Evolutionary conservation across 1,139 yeast species (phyloP).

Genomic region (Saccharomyces pastorianus): DNA sequence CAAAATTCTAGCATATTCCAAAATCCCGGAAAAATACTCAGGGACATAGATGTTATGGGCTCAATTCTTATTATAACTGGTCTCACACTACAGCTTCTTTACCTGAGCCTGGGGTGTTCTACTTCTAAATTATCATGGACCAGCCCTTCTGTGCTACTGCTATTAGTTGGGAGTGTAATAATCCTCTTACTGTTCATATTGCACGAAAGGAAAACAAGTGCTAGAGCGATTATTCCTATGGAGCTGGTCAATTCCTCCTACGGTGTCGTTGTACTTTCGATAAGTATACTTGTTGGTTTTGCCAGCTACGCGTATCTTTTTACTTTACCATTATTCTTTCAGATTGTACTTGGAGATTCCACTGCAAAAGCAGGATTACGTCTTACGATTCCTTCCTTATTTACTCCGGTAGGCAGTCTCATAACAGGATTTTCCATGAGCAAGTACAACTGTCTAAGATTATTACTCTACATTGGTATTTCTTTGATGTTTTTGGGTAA

Average conservation of each 20-base stretch:
- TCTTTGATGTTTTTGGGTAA: slow-evolving; percentile 34
- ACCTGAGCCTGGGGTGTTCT: slow-evolving; percentile 26
- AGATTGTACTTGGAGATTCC: slow-evolving; percentile 20
- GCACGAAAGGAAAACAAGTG: slow-evolving; percentile 31
- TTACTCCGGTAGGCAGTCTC: slow-evolving; percentile 38
- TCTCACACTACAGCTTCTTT: slow-evolving; percentile 30
- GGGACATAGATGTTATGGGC: slow-evolving; percentile 61
- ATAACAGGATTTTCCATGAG: slow-evolving; percentile 35
- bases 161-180: slow-evolving; percentile 11
- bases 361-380: slow-evolving; percentile 22
- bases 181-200: slow-evolving; percentile 13
- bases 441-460: slow-evolving; percentile 21
- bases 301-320: slow-evolving; percentile 36
- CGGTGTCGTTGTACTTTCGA: slow-evolving; percentile 27
- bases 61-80: slow-evolving; percentile 45
- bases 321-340: slow-evolving; percentile 37
- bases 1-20: slow-evolving; percentile 25
- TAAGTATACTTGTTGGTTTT: slow-evolving; percentile 36
- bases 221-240: slow-evolving; percentile 37
- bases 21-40: slow-evolving; percentile 35
- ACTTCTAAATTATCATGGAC: slow-evolving; percentile 5
- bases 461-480: slow-evolving; percentile 31
- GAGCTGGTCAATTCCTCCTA: slow-evolving; percentile 26
- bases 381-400: slow-evolving; percentile 35
- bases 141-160: slow-evolving; percentile 4